Conservation (phyloP, 441 rosid species). For the Macaranga tanarius region DNA sequence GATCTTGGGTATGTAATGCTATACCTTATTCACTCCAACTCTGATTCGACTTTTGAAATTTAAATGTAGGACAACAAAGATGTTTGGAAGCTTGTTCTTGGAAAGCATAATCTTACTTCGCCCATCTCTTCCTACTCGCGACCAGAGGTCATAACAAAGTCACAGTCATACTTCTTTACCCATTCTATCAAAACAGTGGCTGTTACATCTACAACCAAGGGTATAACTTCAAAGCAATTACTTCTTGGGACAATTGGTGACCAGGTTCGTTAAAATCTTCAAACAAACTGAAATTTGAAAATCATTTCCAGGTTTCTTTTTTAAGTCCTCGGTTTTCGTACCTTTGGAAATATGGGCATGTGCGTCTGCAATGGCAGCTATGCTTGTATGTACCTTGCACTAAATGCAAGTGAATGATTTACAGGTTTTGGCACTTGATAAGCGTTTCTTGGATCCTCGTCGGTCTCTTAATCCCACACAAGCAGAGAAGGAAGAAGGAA, state of each 20-base stretch:
- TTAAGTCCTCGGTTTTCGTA: background rate
- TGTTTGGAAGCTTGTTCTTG: slow-evolving; percentile 84
- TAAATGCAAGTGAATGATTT: slow-evolving; percentile 23
- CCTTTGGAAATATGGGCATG: slow-evolving; percentile 4
- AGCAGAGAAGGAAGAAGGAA: slow-evolving; percentile 98
- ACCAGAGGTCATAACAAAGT: slow-evolving; percentile 75
- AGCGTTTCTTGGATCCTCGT: slow-evolving; percentile 95
- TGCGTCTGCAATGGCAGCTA: background rate
- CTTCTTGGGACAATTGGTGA: slow-evolving; percentile 93
- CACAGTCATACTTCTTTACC: slow-evolving; percentile 92
- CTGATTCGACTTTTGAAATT: slow-evolving; percentile 18
- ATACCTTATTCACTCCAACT: slow-evolving; percentile 2
- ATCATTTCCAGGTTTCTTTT: background rate
- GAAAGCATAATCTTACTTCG: slow-evolving; percentile 94
- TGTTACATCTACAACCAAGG: slow-evolving; percentile 94
- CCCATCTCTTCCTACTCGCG: slow-evolving; percentile 84
- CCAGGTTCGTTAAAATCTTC: slow-evolving; percentile 52
- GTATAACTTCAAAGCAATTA: slow-evolving; percentile 97
- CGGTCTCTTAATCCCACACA: slow-evolving; percentile 86
- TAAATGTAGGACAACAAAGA: slow-evolving; percentile 90
- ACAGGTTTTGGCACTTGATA: slow-evolving; percentile 95
- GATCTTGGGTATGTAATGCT: slow-evolving; percentile 16
- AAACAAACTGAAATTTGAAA: slow-evolving; percentile 9
- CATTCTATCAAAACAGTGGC: slow-evolving; percentile 86
- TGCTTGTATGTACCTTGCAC: background rate